Evolutionary conservation across 1,139 yeast species (phyloP).

Genomic region (Pichia sp.): DNA sequence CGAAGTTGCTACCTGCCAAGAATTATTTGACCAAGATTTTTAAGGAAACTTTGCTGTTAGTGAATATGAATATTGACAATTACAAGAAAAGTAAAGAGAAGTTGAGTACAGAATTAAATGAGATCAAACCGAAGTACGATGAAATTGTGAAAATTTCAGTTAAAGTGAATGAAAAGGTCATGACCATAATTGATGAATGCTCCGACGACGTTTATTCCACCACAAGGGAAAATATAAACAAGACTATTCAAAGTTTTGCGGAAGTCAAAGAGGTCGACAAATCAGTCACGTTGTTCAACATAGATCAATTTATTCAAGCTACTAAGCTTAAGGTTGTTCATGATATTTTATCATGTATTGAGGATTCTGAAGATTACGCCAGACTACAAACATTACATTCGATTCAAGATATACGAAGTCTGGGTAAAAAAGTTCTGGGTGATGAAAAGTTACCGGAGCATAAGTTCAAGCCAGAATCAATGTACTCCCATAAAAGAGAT

Average conservation of each 20-base stretch:
- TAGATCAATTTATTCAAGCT: constrained; percentile 64
- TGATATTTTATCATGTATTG: constrained; percentile 60
- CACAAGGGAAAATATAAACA: constrained; percentile 51
- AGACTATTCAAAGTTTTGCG: constrained; percentile 38
- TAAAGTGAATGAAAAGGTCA: constrained; percentile 56
- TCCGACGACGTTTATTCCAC: constrained; percentile 57
- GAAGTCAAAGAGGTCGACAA: constrained; percentile 41
- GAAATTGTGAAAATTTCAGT: constrained; percentile 48
- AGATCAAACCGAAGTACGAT: constrained; percentile 63
- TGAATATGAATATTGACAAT: constrained; percentile 57
- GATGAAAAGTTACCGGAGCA: constrained; percentile 54
- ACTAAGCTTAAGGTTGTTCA: constrained; percentile 69
- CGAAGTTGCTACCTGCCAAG: constrained; percentile 90
- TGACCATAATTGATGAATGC: constrained; percentile 56
- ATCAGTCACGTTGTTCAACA: constrained; percentile 60
- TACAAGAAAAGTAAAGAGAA: constrained; percentile 41
- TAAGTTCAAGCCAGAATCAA: constrained; percentile 68
- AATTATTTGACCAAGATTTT: constrained; percentile 70
- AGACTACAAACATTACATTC: constrained; percentile 52
- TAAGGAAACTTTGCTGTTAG: constrained; percentile 57
- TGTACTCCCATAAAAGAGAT: constrained; percentile 79
- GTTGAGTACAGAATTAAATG: constrained; percentile 46
- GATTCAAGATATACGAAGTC: constrained; percentile 57
- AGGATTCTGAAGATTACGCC: constrained; percentile 63
- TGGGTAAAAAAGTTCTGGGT: constrained; percentile 58